Evolutionary conservation across 768 basidiomycete genomes (phyloP).

Genomic region (Collybia sp.): DNA sequence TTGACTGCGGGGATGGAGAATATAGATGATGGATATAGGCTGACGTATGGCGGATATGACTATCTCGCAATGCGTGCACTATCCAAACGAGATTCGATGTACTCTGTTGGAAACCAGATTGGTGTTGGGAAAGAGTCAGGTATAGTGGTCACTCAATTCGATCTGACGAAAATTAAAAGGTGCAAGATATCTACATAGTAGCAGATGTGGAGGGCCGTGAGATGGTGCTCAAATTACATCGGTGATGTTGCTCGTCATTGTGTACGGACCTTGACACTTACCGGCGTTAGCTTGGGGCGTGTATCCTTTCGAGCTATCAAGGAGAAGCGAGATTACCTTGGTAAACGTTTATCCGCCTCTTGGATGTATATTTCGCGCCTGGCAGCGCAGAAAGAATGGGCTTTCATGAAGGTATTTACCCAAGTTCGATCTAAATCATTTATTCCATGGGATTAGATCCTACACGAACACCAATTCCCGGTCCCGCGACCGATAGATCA

Average conservation of each 20-base stretch:
- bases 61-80: constrained; percentile 91
- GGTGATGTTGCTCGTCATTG: constrained; percentile 40
- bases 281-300: constrained; percentile 75
- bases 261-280: not conserved
- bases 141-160: constrained; percentile 23
- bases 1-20: not conserved
- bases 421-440: not conserved
- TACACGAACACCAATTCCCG: constrained; percentile 89
- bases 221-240: constrained; percentile 90
- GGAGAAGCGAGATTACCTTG: constrained; percentile 92
- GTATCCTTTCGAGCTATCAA: constrained; percentile 97
- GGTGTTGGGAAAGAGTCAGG: constrained; percentile 99
- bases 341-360: constrained; percentile 91
- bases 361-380: constrained; percentile 99
- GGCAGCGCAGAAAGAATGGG: constrained; percentile 96
- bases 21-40: constrained; percentile 91
- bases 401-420: constrained; percentile 89
- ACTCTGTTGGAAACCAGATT: constrained; percentile 95
- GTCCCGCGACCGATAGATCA: constrained; percentile 94
- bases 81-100: constrained; percentile 83
- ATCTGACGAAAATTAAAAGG: not conserved
- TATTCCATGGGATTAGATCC: constrained; percentile 48
- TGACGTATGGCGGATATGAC: constrained; percentile 99
- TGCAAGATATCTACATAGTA: constrained; percentile 82
- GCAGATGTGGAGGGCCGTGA: constrained; percentile 80